Percentiles rank a stretch among this genome's conserved stretches.
phyloP scores from a whole-genome alignment of 768 basidiomycete species.

The Lactifluus echinatus region DNA sequence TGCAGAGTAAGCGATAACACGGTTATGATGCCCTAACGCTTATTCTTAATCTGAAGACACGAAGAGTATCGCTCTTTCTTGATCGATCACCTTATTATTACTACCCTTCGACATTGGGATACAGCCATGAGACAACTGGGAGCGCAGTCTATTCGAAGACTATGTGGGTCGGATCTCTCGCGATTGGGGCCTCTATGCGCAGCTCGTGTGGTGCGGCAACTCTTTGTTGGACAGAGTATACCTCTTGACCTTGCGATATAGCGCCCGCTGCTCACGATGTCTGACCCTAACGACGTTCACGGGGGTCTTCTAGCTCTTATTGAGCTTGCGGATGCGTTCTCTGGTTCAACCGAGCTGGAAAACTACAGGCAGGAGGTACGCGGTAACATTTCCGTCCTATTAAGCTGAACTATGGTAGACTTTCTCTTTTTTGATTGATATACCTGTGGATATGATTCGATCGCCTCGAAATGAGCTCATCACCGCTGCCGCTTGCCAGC shows the following conservation, averaged over 20 bases:
- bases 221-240: slow-evolving; percentile 18
- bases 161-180: slow-evolving; percentile 55
- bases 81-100: slow-evolving; percentile 62
- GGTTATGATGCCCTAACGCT: slow-evolving; percentile 1
- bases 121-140: slow-evolving; percentile 66
- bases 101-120: slow-evolving; percentile 88
- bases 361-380: slow-evolving; percentile 36
- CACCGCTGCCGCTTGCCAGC: slow-evolving; percentile 58
- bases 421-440: slow-evolving; percentile 45
- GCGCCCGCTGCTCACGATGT: slow-evolving; percentile 49
- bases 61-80: slow-evolving; percentile 62
- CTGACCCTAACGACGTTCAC: slow-evolving; percentile 67
- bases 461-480: slow-evolving; percentile 65
- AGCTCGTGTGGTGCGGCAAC: slow-evolving; percentile 42
- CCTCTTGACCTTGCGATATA: slow-evolving; percentile 24
- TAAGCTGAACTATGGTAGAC: slow-evolving; percentile 38
- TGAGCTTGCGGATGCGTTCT: slow-evolving; percentile 61
- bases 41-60: slow-evolving; percentile 44
- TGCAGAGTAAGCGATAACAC: slow-evolving; percentile 54
- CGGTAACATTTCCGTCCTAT: background rate
- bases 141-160: slow-evolving; percentile 60
- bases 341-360: slow-evolving; percentile 22
- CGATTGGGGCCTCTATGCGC: slow-evolving; percentile 43
- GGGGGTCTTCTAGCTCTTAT: slow-evolving; percentile 70
- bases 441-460: slow-evolving; percentile 52